These are phyloP conservation scores for Tylopilus sp. DNA, from an alignment of 768 basidiomycete species.

Conservation along the genomic window DNA sequence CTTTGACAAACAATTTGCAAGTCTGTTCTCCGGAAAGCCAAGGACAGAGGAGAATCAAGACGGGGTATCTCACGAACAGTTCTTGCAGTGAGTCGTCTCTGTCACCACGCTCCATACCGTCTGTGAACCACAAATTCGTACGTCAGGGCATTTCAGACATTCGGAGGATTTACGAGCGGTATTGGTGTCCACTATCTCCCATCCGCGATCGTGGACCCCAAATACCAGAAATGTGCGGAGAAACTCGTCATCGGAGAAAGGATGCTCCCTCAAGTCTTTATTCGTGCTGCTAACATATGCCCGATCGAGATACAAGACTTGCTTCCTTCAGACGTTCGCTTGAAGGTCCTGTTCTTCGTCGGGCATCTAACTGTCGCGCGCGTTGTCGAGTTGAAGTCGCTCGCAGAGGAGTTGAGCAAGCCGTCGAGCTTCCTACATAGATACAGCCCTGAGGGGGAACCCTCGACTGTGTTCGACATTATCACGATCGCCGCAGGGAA, in stretches of 20 bases:
- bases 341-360: slow-evolving; percentile 36
- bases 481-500: slow-evolving; percentile 24
- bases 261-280: slow-evolving; percentile 34
- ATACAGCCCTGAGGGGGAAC: slow-evolving; percentile 20
- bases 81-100: slow-evolving; percentile 27
- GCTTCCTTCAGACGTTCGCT: slow-evolving; percentile 36
- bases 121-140: not conserved
- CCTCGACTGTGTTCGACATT: slow-evolving; percentile 31
- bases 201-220: slow-evolving; percentile 33
- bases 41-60: slow-evolving; percentile 39
- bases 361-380: slow-evolving; percentile 27
- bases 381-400: slow-evolving; percentile 16
- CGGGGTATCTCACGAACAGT: slow-evolving; percentile 34
- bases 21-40: slow-evolving; percentile 68
- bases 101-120: not conserved
- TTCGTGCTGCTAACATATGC: slow-evolving; percentile 35
- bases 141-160: slow-evolving; percentile 35
- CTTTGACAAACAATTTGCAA: slow-evolving; percentile 64
- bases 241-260: slow-evolving; percentile 37
- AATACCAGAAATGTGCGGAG: slow-evolving; percentile 30
- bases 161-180: slow-evolving; percentile 36
- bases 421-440: slow-evolving; percentile 29
- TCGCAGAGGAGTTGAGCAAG: slow-evolving; percentile 28
- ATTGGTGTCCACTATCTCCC: slow-evolving; percentile 40
- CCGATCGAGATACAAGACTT: slow-evolving; percentile 40